phyloP scores from a whole-genome alignment of 2,329 filamentous ascomycete species.

The Aureobasidium sp. region DNA sequence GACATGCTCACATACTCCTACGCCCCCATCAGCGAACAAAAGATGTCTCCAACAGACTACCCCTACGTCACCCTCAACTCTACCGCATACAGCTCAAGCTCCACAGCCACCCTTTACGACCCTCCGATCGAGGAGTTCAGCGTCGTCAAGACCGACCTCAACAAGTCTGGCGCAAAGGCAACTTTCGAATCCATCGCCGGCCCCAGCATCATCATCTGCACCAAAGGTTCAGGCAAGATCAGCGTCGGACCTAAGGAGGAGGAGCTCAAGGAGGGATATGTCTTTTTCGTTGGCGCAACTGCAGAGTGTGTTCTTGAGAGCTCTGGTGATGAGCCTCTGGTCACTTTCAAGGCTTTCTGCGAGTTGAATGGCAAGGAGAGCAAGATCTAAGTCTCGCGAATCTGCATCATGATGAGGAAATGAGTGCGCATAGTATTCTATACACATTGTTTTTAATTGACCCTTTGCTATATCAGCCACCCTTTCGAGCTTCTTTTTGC shows the following conservation, averaged over 20 bases:
- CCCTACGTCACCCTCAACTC: constrained; percentile 77
- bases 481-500: background rate
- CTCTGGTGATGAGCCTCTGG: constrained; percentile 59
- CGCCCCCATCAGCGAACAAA: constrained; percentile 88
- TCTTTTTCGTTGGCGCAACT: constrained; percentile 67
- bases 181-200: constrained; percentile 83
- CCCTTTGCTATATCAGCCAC: background rate
- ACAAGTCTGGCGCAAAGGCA: constrained; percentile 62
- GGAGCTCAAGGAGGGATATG: constrained; percentile 47
- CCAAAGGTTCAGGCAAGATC: constrained; percentile 71
- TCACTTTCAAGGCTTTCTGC: constrained; percentile 90
- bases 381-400: background rate
- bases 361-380: constrained; percentile 55
- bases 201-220: constrained; percentile 90
- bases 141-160: constrained; percentile 73
- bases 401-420: background rate
- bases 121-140: constrained; percentile 95
- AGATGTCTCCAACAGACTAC: constrained; percentile 80
- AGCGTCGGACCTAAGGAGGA: constrained; percentile 75
- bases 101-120: constrained; percentile 70
- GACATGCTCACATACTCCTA: constrained; percentile 93
- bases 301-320: constrained; percentile 75
- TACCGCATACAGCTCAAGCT: constrained; percentile 68
- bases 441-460: background rate
- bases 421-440: background rate